Evolutionary conservation across 23 red algal genomes (phyloP), one percentile per base, ranked within the genome.

Genomic region (Gracilaria gracilis): DNA sequence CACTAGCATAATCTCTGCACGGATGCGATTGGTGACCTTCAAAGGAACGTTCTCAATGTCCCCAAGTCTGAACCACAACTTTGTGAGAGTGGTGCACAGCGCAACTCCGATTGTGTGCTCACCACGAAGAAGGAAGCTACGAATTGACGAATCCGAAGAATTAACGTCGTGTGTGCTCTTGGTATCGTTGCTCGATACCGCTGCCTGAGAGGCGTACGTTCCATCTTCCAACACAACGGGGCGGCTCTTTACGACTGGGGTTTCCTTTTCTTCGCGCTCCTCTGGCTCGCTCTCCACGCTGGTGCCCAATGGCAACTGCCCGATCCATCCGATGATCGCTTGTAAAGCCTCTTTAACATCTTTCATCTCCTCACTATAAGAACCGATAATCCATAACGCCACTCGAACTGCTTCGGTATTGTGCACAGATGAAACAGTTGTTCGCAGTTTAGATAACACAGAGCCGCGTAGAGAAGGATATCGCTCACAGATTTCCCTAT

Each of bases 151-250:
- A 14, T 70, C 93, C 6, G 54, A 55, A 2, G 62, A 49, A 19
- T 66, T 35, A 29, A 36, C 46, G 24, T 55, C 57, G 29, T 37
- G 28, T 2, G 31, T 25, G 20, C 14, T 42, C 46, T 77, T 77
- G 23, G 51, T 59, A 9, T 65, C 57, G 4, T 36, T 78, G 27
- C 49, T 54, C n/a, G 67, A 47, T 46, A 57, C 81, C 1, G 80
- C 83, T 27, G 44, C 86, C 53, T 99, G 93, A 19, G 97, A 87
- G 16, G 97, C 97, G 72, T 99, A 99, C 21, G 97, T 99, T 33
- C 97, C 97, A 83, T 99, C 97, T 25, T 91, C 82, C 54, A 99
- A 85, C 7, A 99, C 90, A 50, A 79, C 83, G 2, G 97, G 92
- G 31, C 92, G 92, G 40, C 49, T 79, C 16, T 29, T 37, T n/a